Base-by-base conservation (phyloP, 768 basidiomycete genomes). In the Lactifluus subvellereus region DNA sequence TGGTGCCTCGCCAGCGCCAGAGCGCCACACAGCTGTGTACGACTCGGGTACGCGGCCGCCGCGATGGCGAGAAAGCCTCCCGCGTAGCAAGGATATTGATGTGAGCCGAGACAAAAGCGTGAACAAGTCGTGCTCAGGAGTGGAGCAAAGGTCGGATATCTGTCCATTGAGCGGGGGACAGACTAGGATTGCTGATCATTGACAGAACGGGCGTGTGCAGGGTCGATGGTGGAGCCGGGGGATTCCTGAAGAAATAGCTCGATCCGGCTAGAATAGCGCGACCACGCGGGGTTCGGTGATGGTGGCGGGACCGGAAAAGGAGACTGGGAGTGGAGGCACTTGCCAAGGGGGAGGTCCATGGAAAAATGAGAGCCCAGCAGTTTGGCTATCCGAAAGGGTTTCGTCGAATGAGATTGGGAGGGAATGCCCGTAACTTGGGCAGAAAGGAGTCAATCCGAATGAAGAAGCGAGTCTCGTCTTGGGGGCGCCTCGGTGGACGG, bases 381-480 rank as follows among this genome's bases (percentile, higher is more conserved):
- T 27, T 50, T 57, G 61, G 61, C 42, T 35, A 7, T 35, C 55
- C 37, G 42, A 52, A 52, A 43, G 50, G 35, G 56, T 38, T 58
- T 62, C 50, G 54, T 40, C 54, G 54, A 48, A 53, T n/a, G 48
- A 20, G 49, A 57, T 33, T 43, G 32, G 33, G 48, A 37, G 38
- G 42, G 4, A 59, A 58, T n/a, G 57, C 37, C 42, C 45, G 57
- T 42, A 45, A 40, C 42, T 43, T 43, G 7, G 47, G 32, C 73
- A 61, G 74, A 73, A 49, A 63, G 54, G 45, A 69, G 60, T 66
- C 65, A 14, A 74, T 48, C 43, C 51, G 52, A 35, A 20, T 30
- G 56, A 42, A 59, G 54, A 64, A 55, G 59, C 53, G 38, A 7
- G 40, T 22, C 57, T 20, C n/a, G 7, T 48, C 59, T 57, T n/a